Conservation (phyloP, 208 protist species). For the Spongospora subterranea region DNA sequence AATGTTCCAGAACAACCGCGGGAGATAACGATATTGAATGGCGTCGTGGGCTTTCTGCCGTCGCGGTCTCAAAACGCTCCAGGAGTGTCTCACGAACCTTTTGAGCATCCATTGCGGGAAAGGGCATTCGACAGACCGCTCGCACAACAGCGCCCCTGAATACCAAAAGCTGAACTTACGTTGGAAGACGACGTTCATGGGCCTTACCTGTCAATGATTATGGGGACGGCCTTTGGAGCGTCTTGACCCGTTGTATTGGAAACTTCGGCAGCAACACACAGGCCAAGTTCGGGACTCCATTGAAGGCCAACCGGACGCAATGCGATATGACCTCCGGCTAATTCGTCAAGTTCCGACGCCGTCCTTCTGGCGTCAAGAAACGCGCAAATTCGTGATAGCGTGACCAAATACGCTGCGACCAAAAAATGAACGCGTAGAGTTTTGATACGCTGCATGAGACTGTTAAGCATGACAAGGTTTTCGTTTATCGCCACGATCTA, state of each 20-base stretch:
- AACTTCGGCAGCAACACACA: not conserved
- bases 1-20: not conserved
- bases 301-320: not conserved
- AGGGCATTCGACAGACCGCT: conserved; percentile 21
- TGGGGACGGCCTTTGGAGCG: not conserved
- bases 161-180: not conserved
- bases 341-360: conserved; percentile 30
- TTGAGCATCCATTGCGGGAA: not conserved
- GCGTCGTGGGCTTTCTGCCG: not conserved
- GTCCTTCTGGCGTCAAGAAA: not conserved
- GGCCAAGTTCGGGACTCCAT: conserved; percentile 16
- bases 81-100: conserved; percentile 7
- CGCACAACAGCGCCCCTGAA: not conserved
- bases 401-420: not conserved
- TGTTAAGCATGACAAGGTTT: not conserved
- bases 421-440: not conserved
- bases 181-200: not conserved
- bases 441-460: not conserved
- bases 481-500: not conserved
- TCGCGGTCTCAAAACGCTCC: not conserved
- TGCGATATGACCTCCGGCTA: not conserved
- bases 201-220: not conserved
- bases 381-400: not conserved
- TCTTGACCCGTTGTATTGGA: not conserved
- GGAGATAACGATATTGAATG: conserved; percentile 23